Conservation (phyloP, 306 rosid species). For the Quercus wislizeni region DNA sequence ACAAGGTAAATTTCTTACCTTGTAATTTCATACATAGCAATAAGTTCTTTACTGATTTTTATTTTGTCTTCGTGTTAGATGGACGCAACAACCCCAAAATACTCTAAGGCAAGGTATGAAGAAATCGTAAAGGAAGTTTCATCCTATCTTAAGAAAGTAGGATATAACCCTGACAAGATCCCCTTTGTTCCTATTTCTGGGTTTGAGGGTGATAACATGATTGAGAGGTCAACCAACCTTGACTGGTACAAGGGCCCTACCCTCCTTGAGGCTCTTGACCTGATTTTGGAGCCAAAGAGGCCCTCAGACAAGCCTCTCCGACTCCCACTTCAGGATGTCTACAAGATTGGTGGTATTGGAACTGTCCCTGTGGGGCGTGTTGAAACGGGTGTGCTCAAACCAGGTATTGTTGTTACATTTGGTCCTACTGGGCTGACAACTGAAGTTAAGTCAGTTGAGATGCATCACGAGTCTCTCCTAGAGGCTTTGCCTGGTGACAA, state of each 20-base stretch:
- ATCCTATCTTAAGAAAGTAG: too few species aligned
- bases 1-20: background rate
- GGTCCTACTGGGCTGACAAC: background rate
- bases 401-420: background rate
- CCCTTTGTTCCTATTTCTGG: background rate
- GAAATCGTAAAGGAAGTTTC: too few species aligned
- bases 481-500: too few species aligned
- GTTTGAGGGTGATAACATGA: too few species aligned
- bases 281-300: background rate
- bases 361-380: background rate
- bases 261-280: background rate
- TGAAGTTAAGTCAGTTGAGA: background rate
- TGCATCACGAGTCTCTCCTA: background rate
- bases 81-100: too few species aligned
- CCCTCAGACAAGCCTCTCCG: background rate
- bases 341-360: background rate
- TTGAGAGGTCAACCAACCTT: background rate
- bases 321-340: conserved; percentile 3
- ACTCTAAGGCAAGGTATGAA: too few species aligned
- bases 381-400: too few species aligned
- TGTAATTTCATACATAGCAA: too few species aligned
- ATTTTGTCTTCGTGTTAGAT: too few species aligned
- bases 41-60: too few species aligned
- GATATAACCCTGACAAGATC: background rate
- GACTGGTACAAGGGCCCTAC: background rate